Evolutionary conservation across 2,329 filamentous ascomycete genomes (phyloP).

Genomic region (Keithomyces neogunnii): DNA sequence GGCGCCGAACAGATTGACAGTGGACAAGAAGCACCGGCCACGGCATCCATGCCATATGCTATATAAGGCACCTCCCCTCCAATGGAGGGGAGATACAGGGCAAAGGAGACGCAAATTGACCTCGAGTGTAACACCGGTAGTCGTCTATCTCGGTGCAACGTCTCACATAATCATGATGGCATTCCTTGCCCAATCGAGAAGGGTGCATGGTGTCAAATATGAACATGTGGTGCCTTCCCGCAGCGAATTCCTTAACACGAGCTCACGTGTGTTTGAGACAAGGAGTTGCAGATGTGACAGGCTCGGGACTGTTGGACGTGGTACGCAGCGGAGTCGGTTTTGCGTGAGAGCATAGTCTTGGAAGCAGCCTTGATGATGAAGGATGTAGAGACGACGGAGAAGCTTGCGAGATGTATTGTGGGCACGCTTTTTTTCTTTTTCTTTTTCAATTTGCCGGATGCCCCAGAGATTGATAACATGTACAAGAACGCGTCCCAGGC

Average conservation of each 20-base stretch:
- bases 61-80: too few species aligned
- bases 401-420: too few species aligned
- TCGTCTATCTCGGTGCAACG: neutral
- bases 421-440: too few species aligned
- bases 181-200: neutral
- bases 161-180: neutral
- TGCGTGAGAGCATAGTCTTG: neutral
- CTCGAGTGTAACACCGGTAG: neutral
- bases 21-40: too few species aligned
- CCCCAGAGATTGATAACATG: too few species aligned
- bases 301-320: neutral
- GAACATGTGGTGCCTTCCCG: neutral
- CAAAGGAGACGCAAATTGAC: too few species aligned
- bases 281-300: neutral
- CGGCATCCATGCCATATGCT: too few species aligned
- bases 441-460: too few species aligned
- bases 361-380: neutral
- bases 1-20: too few species aligned
- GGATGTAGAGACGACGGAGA: too few species aligned
- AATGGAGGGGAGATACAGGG: too few species aligned
- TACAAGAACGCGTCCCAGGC: too few species aligned
- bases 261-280: constrained; percentile 5
- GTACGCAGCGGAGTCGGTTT: neutral
- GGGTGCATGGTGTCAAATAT: neutral
- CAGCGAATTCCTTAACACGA: constrained; percentile 4